Base-by-base conservation (phyloP, 2,329 filamentous ascomycete genomes). In the Xylariaceae sp. region DNA sequence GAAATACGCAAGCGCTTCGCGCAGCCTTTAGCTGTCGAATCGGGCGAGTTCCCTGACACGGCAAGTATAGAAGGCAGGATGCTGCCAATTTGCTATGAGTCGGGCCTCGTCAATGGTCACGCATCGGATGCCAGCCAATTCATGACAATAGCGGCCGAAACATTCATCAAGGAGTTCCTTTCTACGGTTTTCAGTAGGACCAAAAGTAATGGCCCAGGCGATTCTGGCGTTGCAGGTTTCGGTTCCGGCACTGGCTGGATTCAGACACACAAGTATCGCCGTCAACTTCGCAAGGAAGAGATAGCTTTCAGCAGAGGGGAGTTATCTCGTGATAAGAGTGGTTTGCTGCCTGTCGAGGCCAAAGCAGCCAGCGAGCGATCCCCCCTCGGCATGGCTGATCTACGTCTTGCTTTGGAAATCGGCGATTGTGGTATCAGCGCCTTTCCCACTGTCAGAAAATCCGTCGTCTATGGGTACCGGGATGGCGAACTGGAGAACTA, bases 341-440 rank as follows among this genome's bases (percentile, higher is more conserved):
- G 89, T 1, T 65, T 95, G 19, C 67, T 96, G 4, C 91, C 90
- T 0, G 69, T 89, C 28, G 89, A 96, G 63, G 79, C 86, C 3
- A 89, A 86, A 59, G 83, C 85, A 39, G 83, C 85, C 13, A 79
- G 79, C 41, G 80, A 85, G 53, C 74, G 89, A 30, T 78, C 81
- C 4, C 80, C 87, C 1, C 65, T 96, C 1, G 82, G 82, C 12
- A 84, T 91, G 67, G 80, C 83, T 15, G 91, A 96, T 61, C 64
- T 96, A 36, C 77, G 85, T 29, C 69, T 95, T 3, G 81, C 87
- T 1, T 63, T 95, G 13, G 79, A 86, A 44, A 75, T 95, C 49
- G 82, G 85, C 11, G 87, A 93, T 40, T 79, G 78, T 19, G 83
- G 87, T 44, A 73, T 95, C 48, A 81, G 82, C 9, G 81, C 87